A percentile compares a stretch with the other conserved stretches of the same genome.
Evolutionary conservation across 23 red algal genomes (phyloP).

Genomic region (Chondrus crispus): DNA sequence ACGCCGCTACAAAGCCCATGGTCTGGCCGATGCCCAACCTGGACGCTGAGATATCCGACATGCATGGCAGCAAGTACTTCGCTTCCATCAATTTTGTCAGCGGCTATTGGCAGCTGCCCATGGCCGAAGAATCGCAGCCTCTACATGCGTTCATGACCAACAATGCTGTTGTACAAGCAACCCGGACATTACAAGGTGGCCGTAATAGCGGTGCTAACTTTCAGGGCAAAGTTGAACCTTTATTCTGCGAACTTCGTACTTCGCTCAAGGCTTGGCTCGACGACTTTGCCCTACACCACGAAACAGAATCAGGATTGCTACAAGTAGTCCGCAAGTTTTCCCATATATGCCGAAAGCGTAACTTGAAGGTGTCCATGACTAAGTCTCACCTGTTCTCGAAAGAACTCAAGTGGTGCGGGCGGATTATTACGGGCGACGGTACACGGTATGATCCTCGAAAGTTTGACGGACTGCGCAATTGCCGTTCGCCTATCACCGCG

Average conservation of each 20-base stretch:
- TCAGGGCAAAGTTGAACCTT: not conserved
- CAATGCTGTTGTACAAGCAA: not conserved
- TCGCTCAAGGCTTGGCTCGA: conserved; percentile 19
- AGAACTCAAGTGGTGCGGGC: conserved; percentile 20
- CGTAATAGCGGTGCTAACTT: not conserved
- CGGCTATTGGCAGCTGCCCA: not conserved
- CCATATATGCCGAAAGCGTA: conserved; percentile 1
- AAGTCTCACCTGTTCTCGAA: not conserved
- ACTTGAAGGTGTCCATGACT: not conserved
- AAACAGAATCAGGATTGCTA: not conserved
- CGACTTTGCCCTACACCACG: conserved; percentile 4
- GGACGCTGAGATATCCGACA: not conserved
- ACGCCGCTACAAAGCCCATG: not conserved
- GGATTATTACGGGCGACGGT: not conserved
- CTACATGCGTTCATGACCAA: conserved; percentile 8
- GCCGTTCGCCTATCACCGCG: not conserved
- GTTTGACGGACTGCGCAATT: not conserved
- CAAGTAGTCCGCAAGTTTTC: conserved; percentile 7
- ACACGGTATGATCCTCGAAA: not conserved
- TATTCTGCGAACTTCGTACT: not conserved
- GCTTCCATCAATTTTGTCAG: not conserved
- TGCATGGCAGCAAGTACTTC: not conserved
- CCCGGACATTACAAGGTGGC: not conserved
- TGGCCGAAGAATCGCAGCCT: not conserved
- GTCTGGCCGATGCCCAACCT: not conserved